These are phyloP conservation scores for Trichaptum fuscoviolaceum DNA, from an alignment of 768 basidiomycete species.

Conservation along the genomic window DNA sequence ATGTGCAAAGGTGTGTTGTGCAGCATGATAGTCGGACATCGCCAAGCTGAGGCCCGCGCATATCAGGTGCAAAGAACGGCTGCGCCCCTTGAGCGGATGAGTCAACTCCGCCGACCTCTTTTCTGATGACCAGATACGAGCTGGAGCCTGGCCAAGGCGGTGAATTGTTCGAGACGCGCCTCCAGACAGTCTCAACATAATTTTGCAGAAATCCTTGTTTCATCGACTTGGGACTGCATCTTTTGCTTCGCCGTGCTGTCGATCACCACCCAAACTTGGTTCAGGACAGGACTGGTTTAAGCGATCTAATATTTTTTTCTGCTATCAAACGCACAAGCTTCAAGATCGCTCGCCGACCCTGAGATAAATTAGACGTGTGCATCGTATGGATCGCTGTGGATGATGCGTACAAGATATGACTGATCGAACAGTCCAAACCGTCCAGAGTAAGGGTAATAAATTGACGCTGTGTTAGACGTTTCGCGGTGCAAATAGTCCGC, in stretches of 20 bases:
- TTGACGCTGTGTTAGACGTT: not conserved
- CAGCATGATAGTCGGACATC: not conserved
- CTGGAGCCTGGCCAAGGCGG: not conserved
- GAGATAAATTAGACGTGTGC: not conserved
- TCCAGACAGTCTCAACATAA: not conserved
- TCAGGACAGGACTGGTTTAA: not conserved
- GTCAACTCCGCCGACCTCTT: not conserved
- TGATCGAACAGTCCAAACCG: not conserved
- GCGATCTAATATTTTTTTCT: not conserved
- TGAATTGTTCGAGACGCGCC: not conserved
- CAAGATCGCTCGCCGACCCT: not conserved
- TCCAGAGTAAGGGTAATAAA: not conserved
- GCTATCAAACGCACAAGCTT: not conserved
- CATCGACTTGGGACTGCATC: not conserved
- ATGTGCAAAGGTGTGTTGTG: not conserved
- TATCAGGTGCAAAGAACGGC: not conserved
- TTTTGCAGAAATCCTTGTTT: not conserved
- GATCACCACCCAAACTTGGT: not conserved
- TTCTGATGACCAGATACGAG: not conserved
- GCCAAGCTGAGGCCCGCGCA: not conserved
- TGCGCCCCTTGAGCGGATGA: not conserved
- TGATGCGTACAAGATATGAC: not conserved
- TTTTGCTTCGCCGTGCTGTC: not conserved
- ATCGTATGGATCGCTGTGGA: not conserved
- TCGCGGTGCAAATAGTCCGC: not conserved